Evolutionary conservation across 2,329 filamentous ascomycete genomes (phyloP).

Genomic region (Trichoderma lentiforme): DNA sequence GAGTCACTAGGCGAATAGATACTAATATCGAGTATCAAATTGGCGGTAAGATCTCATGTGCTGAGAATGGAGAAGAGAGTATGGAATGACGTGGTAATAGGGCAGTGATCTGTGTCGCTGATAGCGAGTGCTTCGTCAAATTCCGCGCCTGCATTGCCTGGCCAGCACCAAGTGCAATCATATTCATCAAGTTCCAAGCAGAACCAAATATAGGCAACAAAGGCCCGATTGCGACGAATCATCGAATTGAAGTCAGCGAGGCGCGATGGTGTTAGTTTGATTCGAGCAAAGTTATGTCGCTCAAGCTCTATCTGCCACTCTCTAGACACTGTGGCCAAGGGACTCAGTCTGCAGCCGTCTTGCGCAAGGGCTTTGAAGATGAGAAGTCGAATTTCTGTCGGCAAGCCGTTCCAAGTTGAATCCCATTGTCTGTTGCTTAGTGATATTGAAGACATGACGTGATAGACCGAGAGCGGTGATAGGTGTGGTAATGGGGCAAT

Average conservation of each 20-base stretch:
- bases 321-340: slow-evolving; percentile 31
- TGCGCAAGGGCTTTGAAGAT: slow-evolving; percentile 25
- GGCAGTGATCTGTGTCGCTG: slow-evolving; percentile 20
- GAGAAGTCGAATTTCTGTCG: slow-evolving; percentile 5
- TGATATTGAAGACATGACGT: neutral
- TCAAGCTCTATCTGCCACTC: slow-evolving; percentile 32
- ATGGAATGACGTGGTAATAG: slow-evolving; percentile 23
- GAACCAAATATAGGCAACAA: slow-evolving; percentile 26
- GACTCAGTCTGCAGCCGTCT: slow-evolving; percentile 24
- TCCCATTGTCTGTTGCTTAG: neutral
- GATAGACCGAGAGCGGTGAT: neutral
- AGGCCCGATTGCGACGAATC: slow-evolving; percentile 28
- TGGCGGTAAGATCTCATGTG: slow-evolving; percentile 27
- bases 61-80: slow-evolving; percentile 31
- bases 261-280: slow-evolving; percentile 30
- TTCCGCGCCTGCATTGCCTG: neutral
- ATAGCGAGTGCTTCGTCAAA: slow-evolving; percentile 2
- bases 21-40: slow-evolving; percentile 34
- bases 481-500: neutral
- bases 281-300: slow-evolving; percentile 29
- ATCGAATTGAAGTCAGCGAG: slow-evolving; percentile 29
- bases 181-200: slow-evolving; percentile 24
- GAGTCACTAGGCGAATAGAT: slow-evolving; percentile 33
- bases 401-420: neutral
- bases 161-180: slow-evolving; percentile 19